These are phyloP conservation scores for Leccinum obscurum DNA, from an alignment of 768 basidiomycete genomes.

Conservation along the genomic window DNA sequence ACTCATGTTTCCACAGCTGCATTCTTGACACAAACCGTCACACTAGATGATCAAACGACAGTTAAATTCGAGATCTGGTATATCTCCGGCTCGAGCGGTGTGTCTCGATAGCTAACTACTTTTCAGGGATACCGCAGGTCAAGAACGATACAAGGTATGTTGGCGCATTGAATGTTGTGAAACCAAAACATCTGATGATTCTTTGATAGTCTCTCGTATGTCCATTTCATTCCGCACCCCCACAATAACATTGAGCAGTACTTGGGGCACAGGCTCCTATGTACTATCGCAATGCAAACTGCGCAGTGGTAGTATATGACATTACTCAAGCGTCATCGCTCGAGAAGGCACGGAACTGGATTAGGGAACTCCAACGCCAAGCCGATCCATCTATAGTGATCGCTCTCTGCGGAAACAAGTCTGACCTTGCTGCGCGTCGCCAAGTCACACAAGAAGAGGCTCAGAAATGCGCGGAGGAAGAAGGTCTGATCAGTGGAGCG, in stretches of 20 bases:
- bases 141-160: slow-evolving; percentile 89
- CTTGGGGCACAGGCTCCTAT: slow-evolving; percentile 68
- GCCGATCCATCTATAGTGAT: slow-evolving; percentile 97
- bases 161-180: background rate
- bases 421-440: slow-evolving; percentile 80
- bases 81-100: slow-evolving; percentile 18
- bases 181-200: background rate
- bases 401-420: slow-evolving; percentile 94
- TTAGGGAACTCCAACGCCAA: slow-evolving; percentile 94
- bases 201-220: slow-evolving; percentile 46
- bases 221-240: slow-evolving; percentile 7
- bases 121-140: slow-evolving; percentile 90
- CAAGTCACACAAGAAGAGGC: slow-evolving; percentile 88
- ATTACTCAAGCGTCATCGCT: slow-evolving; percentile 91
- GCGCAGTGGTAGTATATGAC: slow-evolving; percentile 94
- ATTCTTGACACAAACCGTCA: slow-evolving; percentile 97
- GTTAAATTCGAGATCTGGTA: slow-evolving; percentile 99
- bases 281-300: slow-evolving; percentile 96
- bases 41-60: slow-evolving; percentile 81
- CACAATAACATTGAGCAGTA: slow-evolving; percentile 3
- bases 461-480: slow-evolving; percentile 89
- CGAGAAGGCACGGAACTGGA: slow-evolving; percentile 96
- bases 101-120: background rate
- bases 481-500: slow-evolving; percentile 87
- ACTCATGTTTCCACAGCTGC: slow-evolving; percentile 59